Base-by-base conservation (phyloP, 2,329 filamentous ascomycete species). In the Aspergillus sp. region DNA sequence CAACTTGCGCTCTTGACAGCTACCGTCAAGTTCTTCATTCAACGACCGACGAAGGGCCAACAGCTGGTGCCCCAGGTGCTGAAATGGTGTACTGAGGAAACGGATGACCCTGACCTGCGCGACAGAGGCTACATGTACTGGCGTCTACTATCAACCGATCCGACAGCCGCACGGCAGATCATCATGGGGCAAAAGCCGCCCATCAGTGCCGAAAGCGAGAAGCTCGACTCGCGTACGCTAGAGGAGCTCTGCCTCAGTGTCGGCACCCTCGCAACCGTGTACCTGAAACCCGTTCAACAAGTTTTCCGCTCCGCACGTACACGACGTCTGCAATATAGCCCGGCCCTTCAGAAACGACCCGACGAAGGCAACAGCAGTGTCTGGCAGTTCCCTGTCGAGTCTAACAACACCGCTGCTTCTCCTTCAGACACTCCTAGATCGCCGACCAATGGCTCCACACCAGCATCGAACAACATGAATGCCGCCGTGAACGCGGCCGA, bases 91-190 rank as follows among this genome's bases (percentile, higher is more conserved):
- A 99, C 94, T 0, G 94, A 97, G 71, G 94, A 97, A 71, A 97
- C 93, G n/a, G 94, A 99, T 68, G 96, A 99, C 71, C 94, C 94
- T 0, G 94, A 99, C 72, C 83, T 99, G 24, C 86, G 94, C 58
- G 94, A 99, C 70, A 82, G 94, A 63, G 94, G 94, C 0, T 99
- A 96, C 77, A 97, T 99, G 92, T 99, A 99, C 78, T 99, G 94
- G 94, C 89, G 94, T 4, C 81, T 99, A 13, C 81, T 99, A 1
- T 96, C 91, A 1, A 95, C 91, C 0, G 92, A 96, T 69, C 93
- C 95, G 61, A 85, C 87, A 46, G 84, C 88, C 0, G 94, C 94
- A 2, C 94, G 89, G 68, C 79, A 85, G 56, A 84, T 99, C 47
- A 92, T 99, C 60, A 97, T 99, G 93, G 93, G 94, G 54, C 89